Percentiles rank a stretch among this genome's conserved stretches.
phyloP scores from a whole-genome alignment of 129 eudicot species.

The Tagetes patula region DNA sequence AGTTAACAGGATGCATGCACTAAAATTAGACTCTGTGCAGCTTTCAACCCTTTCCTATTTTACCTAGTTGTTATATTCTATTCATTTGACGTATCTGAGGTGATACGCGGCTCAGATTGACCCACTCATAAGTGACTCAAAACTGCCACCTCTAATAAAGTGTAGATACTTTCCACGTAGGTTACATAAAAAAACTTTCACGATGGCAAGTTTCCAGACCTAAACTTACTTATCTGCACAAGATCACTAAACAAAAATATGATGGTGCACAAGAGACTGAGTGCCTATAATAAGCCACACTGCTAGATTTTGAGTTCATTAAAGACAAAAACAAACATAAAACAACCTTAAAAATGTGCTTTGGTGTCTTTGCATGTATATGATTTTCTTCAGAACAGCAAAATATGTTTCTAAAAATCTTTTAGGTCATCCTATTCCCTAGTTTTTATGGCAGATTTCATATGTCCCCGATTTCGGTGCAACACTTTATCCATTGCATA shows the following conservation, averaged over 20 bases:
- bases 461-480: background rate
- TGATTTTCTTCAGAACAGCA: background rate
- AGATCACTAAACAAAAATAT: background rate
- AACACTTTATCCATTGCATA: background rate
- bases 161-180: background rate
- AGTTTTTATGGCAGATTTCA: too few species aligned
- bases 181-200: background rate
- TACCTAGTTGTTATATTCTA: background rate
- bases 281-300: constrained; percentile 6
- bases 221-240: background rate
- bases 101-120: background rate
- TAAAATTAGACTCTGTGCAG: background rate
- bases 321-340: background rate
- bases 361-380: constrained; percentile 10
- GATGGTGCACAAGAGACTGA: background rate
- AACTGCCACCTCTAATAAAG: background rate
- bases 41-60: background rate
- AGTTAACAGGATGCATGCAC: background rate
- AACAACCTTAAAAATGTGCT: background rate
- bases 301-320: background rate
- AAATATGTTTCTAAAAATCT: background rate
- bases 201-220: background rate
- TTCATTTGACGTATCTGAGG: background rate
- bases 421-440: background rate
- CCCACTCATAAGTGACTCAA: background rate